Base-by-base conservation (phyloP, 2,329 filamentous ascomycete genomes). In the Aspergillus novoparasiticus region DNA sequence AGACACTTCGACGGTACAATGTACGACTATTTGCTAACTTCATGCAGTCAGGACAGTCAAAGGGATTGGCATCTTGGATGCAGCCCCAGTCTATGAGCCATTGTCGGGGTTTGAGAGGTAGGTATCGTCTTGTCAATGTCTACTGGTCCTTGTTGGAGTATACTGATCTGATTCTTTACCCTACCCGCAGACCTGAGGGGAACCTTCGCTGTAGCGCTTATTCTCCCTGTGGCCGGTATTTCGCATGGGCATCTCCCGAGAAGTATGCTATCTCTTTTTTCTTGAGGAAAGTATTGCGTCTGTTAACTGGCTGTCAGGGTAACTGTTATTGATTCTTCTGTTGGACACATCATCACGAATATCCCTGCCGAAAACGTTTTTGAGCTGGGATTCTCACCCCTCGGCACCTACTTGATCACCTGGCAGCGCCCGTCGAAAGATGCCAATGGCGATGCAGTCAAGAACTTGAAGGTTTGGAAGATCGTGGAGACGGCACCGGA, bases 381-480 rank as follows among this genome's bases (percentile, higher is more conserved):
- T 82, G 95, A 99, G 79, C 84, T 99, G 64, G 92, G 90, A 68
- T 99, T 99, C 82, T 99, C 95, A 30, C 95, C 94, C 6, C 85
- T 89, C 61, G 95, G 95, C 65, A 95, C 92, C 62, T 99, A 92
- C 80, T 84, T 98, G 76, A 97, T 96, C 76, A 98, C 95, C 59
- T 98, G 94, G 93, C 94, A 99, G 83, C 89, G 95, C 41, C 91
- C 93, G 10, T 86, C 87, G 69, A 98, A 98, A 83, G 94, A 98
- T 74, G 94, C 94, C 75, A 90, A 91, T 64, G 95, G 95, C 62
- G 93, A 97, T 79, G 93, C 95, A 53, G 90, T 88, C 71, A 97
- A 97, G 87, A 99, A 99, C 78, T 84, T 99, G 68, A 98, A 97
- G 85, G 90, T 99, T 72, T 99, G 95, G 95, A 89, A 89, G 76